Conservation (phyloP, 2,329 filamentous ascomycete species). For the Fonsecaea pedrosoi region DNA sequence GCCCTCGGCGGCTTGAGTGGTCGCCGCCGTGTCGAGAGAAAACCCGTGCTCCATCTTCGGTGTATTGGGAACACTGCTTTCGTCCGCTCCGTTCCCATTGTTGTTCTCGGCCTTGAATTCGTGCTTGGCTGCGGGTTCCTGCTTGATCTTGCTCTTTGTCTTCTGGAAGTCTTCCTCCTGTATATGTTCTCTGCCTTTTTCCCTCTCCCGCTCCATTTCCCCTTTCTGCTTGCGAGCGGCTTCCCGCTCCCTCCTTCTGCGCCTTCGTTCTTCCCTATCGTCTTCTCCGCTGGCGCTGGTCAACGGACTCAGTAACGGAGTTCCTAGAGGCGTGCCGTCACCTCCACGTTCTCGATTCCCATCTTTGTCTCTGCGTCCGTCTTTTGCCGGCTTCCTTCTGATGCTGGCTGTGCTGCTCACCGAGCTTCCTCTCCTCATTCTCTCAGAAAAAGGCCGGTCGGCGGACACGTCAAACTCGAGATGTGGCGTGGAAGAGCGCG, state of each 20-base stretch:
- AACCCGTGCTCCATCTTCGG: constrained; percentile 12
- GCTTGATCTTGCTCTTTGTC: constrained; percentile 9
- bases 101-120: not conserved
- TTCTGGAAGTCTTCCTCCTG: constrained; percentile 5
- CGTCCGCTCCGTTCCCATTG: constrained; percentile 1
- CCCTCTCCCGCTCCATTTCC: constrained; percentile 15
- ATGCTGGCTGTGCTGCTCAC: constrained; percentile 37
- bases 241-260: constrained; percentile 23
- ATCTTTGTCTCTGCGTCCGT: constrained; percentile 8
- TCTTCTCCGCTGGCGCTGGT: constrained; percentile 23
- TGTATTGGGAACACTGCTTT: constrained; percentile 22
- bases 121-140: not conserved
- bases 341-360: constrained; percentile 9
- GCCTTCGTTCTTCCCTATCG: constrained; percentile 23
- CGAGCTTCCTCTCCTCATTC: constrained; percentile 38
- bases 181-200: constrained; percentile 4
- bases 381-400: constrained; percentile 26
- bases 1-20: not conserved
- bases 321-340: constrained; percentile 7
- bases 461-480: constrained; percentile 32
- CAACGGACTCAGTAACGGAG: constrained; percentile 29
- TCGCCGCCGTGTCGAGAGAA: constrained; percentile 11
- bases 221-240: constrained; percentile 27
- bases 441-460: constrained; percentile 29
- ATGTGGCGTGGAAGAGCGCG: constrained; percentile 38